Conservation (phyloP, 2,329 filamentous ascomycete species). For the Chlorencoelia australis region DNA sequence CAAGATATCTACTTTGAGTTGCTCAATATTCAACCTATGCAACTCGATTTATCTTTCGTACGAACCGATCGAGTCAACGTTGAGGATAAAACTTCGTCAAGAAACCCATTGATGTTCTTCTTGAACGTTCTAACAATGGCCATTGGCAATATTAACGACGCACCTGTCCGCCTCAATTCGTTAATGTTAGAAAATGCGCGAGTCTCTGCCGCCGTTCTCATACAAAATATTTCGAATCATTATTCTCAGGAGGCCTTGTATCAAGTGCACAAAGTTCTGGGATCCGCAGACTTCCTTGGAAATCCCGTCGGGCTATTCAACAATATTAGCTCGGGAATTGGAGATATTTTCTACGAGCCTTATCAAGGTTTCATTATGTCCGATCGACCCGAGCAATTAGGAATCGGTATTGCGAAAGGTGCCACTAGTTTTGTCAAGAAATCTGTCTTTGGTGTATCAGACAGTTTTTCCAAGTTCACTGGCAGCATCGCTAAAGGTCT, state of each 20-base stretch:
- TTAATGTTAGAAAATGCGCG: slow-evolving; percentile 91
- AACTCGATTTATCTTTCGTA: slow-evolving; percentile 93
- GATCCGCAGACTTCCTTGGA: slow-evolving; percentile 92
- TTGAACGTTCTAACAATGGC: slow-evolving; percentile 99
- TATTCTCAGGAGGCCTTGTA: slow-evolving; percentile 95
- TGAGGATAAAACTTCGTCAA: slow-evolving; percentile 83
- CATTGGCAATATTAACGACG: slow-evolving; percentile 97
- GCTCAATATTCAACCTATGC: slow-evolving; percentile 95
- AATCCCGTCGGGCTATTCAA: slow-evolving; percentile 98
- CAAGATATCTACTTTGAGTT: slow-evolving; percentile 98
- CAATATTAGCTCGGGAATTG: slow-evolving; percentile 93
- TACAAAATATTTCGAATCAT: slow-evolving; percentile 82
- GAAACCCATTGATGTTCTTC: slow-evolving; percentile 96
- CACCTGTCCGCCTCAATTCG: slow-evolving; percentile 85
- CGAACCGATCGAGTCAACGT: slow-evolving; percentile 93
- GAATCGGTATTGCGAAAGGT: slow-evolving; percentile 89
- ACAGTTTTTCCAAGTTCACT: slow-evolving; percentile 96
- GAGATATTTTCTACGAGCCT: slow-evolving; percentile 97
- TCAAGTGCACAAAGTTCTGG: slow-evolving; percentile 94
- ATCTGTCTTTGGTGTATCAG: slow-evolving; percentile 92
- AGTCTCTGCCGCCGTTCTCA: slow-evolving; percentile 73
- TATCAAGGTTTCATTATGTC: slow-evolving; percentile 90
- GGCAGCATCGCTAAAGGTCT: slow-evolving; percentile 95
- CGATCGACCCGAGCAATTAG: slow-evolving; percentile 89
- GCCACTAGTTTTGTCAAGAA: slow-evolving; percentile 98